Base-by-base conservation (phyloP, 495 filamentous ascomycete genomes). In the Tuber melanosporum region DNA sequence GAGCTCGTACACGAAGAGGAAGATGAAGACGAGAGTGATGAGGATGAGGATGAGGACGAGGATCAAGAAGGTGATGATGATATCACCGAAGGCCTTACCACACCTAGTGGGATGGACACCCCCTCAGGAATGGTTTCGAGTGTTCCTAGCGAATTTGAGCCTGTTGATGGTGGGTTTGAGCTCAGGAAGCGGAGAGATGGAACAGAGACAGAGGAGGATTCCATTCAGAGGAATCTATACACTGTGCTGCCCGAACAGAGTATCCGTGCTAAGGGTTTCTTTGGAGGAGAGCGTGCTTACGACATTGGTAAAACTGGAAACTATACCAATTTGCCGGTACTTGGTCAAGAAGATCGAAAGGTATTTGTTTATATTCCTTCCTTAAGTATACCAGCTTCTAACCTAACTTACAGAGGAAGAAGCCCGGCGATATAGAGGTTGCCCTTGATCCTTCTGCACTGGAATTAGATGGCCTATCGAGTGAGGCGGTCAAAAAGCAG, bases 351-450 rank as follows among this genome's bases (percentile, higher is more conserved):
- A 12, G 93, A 97, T 75, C 90, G 92, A 62, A 90, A 84, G 80
- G 82, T 83, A 66, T 75, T 73, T 73, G 41, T 12, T 26, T 46
- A 46, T 72, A 76, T 46, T 26, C 70, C 36, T 36, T 44, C 42
- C 70, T 32, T 15, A 19, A 45, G 22, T 57, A 41, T 42, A 41
- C 36, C 19, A 17, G 5, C 75, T 73, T 47, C 76, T 82, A 70
- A 82, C 43, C 17, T 14, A 20, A 4, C 45, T 32, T 46, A 75
- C 94, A 98, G 88, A 88, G 96, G 74, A 98, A 95, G 87, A 94
- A 97, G 88, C 94, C 92, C 0, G 95, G 94, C 22, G 95, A 99
- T 85, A 89, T 99, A 42, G 95, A 99, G 76, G 91, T 98, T 39
- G 91, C 93, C 39, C 89, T 99, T 71, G 93, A 99, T 83, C 89